Evolutionary conservation across 164 flowering plant genomes (phyloP).

Genomic region (Berberis vulgaris): DNA sequence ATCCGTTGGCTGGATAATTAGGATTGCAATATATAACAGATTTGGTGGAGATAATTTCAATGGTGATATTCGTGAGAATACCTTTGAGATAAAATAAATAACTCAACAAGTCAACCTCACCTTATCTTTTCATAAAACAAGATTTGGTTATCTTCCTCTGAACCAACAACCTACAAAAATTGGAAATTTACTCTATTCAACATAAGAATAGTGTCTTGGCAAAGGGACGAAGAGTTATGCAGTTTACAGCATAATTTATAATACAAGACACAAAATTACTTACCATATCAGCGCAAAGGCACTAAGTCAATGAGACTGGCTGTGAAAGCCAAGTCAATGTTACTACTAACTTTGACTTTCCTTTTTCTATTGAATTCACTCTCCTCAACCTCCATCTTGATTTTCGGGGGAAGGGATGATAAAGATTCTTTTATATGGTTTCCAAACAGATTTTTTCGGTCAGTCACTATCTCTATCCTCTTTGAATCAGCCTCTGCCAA

Average conservation of each 20-base stretch:
- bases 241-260: not conserved
- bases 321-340: slow-evolving; percentile 65
- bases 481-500: slow-evolving; percentile 89
- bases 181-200: not conserved
- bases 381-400: slow-evolving; percentile 60
- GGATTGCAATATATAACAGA: too few relatives aligned
- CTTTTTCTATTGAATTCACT: slow-evolving; percentile 43
- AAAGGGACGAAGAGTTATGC: not conserved
- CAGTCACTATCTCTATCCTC: slow-evolving; percentile 86
- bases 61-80: too few relatives aligned
- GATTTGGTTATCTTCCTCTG: slow-evolving; percentile 71
- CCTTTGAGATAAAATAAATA: too few relatives aligned
- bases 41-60: too few relatives aligned
- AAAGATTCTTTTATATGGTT: slow-evolving; percentile 90
- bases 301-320: slow-evolving; percentile 37
- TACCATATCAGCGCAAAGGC: slow-evolving; percentile 92
- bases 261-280: not conserved
- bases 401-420: slow-evolving; percentile 71
- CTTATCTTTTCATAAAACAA: slow-evolving; percentile 89
- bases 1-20: too few relatives aligned
- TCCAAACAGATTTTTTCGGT: slow-evolving; percentile 94
- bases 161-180: slow-evolving; percentile 63
- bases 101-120: slow-evolving; percentile 23
- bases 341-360: slow-evolving; percentile 50
- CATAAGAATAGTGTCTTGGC: not conserved